phyloP scores from a whole-genome alignment of 768 basidiomycete genomes.

The Harrya chromipes region DNA sequence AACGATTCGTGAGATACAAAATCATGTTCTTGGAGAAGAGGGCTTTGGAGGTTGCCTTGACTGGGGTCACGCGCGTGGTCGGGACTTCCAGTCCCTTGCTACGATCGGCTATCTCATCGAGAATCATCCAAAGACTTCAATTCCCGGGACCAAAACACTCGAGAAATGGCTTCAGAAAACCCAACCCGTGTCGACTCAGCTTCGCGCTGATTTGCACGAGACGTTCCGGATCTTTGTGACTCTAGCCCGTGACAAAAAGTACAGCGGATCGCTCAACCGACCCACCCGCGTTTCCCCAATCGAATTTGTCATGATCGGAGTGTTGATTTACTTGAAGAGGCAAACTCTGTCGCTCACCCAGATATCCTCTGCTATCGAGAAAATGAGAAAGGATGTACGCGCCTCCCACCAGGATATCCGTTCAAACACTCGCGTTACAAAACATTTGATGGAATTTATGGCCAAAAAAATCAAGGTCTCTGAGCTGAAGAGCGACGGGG shows the following conservation, averaged over 20 bases:
- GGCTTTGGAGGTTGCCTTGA: constrained; percentile 39
- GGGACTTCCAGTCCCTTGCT: constrained; percentile 45
- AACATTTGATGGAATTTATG: constrained; percentile 33
- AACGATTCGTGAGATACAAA: constrained; percentile 41
- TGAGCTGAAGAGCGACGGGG: constrained; percentile 31
- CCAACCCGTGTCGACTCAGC: constrained; percentile 25
- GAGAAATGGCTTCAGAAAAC: constrained; percentile 37
- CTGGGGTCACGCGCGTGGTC: constrained; percentile 43
- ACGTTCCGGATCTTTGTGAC: constrained; percentile 36
- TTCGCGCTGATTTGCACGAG: constrained; percentile 27
- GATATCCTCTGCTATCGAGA: constrained; percentile 40
- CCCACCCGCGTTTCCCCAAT: constrained; percentile 40
- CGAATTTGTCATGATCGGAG: constrained; percentile 44
- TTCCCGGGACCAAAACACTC: constrained; percentile 27
- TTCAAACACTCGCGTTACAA: constrained; percentile 36
- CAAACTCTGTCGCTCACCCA: constrained; percentile 35
- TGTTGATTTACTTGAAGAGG: constrained; percentile 39
- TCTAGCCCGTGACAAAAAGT: constrained; percentile 33
- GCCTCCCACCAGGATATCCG: constrained; percentile 39
- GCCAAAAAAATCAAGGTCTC: constrained; percentile 31
- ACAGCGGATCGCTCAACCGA: constrained; percentile 31
- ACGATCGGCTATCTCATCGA: constrained; percentile 35
- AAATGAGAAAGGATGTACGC: constrained; percentile 39
- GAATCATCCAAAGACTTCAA: constrained; percentile 25
- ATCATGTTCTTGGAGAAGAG: constrained; percentile 32